These are phyloP conservation scores for Corymbia maculata DNA, from an alignment of 345 rosid species.

Conservation along the genomic window DNA sequence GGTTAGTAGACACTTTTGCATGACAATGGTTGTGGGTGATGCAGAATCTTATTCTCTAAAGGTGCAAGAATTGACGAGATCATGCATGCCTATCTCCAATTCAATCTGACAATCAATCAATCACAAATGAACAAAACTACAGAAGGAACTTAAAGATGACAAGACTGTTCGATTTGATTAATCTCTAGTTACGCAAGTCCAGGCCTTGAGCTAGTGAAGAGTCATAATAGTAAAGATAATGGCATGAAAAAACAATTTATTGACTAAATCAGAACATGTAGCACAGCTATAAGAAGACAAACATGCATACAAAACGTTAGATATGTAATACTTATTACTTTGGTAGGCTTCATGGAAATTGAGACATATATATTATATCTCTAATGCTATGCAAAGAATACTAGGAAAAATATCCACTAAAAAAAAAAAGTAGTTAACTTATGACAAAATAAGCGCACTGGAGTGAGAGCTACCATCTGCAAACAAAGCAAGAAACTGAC, in stretches of 20 bases:
- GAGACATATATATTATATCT: not conserved
- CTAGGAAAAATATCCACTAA: not conserved
- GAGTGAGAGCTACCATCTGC: not conserved
- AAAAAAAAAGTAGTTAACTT: not conserved
- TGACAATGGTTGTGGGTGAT: not conserved
- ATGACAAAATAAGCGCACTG: not conserved
- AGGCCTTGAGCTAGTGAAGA: not conserved
- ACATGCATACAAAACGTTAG: not conserved
- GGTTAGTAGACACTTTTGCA: not conserved
- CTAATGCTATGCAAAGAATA: not conserved
- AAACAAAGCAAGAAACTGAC: not conserved
- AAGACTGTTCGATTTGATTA: not conserved
- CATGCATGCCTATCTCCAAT: not conserved
- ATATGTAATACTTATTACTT: not conserved
- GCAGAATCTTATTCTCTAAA: not conserved
- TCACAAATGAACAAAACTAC: not conserved
- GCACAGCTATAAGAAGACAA: not conserved
- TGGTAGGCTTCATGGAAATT: not conserved
- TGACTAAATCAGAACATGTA: not conserved
- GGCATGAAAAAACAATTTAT: not conserved
- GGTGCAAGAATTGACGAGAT: not conserved
- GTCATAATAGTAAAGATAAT: not conserved
- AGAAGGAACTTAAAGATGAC: not conserved
- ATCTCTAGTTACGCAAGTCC: not conserved
- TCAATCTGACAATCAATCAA: not conserved